phyloP scores from a whole-genome alignment of 2,329 filamentous ascomycete species.

The Dothideomycetes sp. region DNA sequence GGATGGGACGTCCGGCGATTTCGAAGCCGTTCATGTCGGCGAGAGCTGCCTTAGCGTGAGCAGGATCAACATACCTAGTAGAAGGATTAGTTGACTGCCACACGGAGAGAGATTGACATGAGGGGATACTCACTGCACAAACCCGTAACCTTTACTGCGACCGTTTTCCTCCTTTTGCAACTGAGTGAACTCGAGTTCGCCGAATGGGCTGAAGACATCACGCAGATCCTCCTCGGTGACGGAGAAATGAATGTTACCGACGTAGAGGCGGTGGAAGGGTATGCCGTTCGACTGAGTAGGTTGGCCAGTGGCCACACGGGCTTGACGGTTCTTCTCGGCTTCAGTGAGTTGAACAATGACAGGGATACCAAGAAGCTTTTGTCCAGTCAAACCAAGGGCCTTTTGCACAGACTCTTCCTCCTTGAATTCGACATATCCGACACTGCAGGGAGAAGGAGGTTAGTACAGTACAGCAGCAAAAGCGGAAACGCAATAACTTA shows the following conservation, averaged over 20 bases:
- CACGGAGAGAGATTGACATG: background rate
- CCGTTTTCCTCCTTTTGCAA: conserved; percentile 91
- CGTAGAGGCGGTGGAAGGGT: conserved; percentile 95
- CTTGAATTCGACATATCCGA: conserved; percentile 99
- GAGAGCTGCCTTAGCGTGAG: conserved; percentile 83
- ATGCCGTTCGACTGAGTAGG: conserved; percentile 69
- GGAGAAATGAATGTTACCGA: conserved; percentile 99
- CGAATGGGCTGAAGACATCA: conserved; percentile 95
- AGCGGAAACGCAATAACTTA: conserved; percentile 38
- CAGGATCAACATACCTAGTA: conserved; percentile 51
- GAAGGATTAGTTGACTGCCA: conserved; percentile 16
- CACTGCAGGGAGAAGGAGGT: conserved; percentile 45
- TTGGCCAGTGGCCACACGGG: conserved; percentile 65
- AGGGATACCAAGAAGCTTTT: conserved; percentile 95
- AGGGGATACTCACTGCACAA: conserved; percentile 74
- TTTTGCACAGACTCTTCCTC: conserved; percentile 86
- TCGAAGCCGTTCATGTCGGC: conserved; percentile 99
- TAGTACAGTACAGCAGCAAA: background rate
- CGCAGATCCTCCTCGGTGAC: conserved; percentile 93
- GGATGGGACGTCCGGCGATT: conserved; percentile 90
- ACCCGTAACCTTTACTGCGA: conserved; percentile 89
- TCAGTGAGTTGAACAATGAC: conserved; percentile 98
- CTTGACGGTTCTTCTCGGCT: conserved; percentile 98
- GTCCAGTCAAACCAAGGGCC: conserved; percentile 95
- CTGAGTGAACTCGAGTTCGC: conserved; percentile 94